Evolutionary conservation across 208 protist genomes (phyloP).

Genomic region (Tritrichomonas foetus): DNA sequence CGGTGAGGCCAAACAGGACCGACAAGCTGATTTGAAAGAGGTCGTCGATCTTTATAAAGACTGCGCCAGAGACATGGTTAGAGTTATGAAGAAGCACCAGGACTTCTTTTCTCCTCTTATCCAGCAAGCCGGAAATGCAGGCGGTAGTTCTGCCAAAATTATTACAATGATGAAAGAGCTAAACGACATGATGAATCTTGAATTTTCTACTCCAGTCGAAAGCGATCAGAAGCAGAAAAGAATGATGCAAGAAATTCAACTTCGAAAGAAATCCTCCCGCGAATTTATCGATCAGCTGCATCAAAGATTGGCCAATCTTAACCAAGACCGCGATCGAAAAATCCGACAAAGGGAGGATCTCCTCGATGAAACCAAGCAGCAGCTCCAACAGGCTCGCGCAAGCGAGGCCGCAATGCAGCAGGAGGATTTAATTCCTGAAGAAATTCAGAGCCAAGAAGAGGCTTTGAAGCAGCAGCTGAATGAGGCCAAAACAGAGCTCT

Average conservation of each 20-base stretch:
- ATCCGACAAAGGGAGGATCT: background rate
- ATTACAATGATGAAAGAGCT: constrained; percentile 21
- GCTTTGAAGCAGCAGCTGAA: background rate
- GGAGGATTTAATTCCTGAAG: background rate
- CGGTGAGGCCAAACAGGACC: background rate
- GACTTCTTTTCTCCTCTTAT: constrained; percentile 1
- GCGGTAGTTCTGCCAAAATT: background rate
- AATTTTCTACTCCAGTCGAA: constrained; percentile 21
- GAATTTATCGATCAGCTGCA: constrained; percentile 8
- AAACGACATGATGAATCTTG: background rate
- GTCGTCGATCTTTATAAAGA: background rate
- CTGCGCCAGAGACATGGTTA: background rate
- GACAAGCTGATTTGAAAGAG: constrained; percentile 10
- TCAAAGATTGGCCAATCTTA: background rate
- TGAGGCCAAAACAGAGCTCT: background rate
- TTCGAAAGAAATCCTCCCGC: background rate
- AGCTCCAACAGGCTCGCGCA: background rate
- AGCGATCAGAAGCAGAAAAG: constrained; percentile 28
- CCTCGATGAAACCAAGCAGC: background rate
- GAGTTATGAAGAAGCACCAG: background rate
- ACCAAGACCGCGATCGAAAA: background rate
- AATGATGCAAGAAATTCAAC: constrained; percentile 3
- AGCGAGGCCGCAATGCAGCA: background rate
- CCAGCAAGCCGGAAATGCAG: background rate
- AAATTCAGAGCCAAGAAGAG: constrained; percentile 38